These are phyloP conservation scores for Arthrobotrys sinensis DNA, from an alignment of 2,329 filamentous ascomycete genomes.

Conservation along the genomic window DNA sequence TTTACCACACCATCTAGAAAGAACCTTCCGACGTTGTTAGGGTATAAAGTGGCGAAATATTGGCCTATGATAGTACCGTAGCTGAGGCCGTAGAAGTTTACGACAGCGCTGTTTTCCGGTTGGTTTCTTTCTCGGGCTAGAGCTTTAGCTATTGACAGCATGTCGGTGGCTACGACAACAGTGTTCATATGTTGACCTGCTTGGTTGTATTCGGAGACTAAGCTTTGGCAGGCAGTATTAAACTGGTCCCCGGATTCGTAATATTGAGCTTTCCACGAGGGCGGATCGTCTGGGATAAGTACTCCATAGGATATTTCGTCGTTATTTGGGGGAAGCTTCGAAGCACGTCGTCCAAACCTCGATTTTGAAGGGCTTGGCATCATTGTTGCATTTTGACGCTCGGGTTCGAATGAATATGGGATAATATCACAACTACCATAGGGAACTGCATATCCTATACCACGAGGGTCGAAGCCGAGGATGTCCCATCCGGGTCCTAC, in stretches of 20 bases:
- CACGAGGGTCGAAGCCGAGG: slow-evolving; percentile 49
- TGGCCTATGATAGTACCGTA: slow-evolving; percentile 56
- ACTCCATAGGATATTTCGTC: slow-evolving; percentile 28
- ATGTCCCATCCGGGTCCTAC: slow-evolving; percentile 52
- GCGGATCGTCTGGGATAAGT: slow-evolving; percentile 30
- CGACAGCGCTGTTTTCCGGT: slow-evolving; percentile 32
- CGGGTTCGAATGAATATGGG: slow-evolving; percentile 31
- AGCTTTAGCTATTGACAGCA: slow-evolving; percentile 50
- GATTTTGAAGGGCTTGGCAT: background rate
- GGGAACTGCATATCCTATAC: slow-evolving; percentile 47
- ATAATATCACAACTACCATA: slow-evolving; percentile 37
- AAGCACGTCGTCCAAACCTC: background rate
- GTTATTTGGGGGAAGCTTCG: background rate
- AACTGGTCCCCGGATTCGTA: background rate
- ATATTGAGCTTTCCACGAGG: slow-evolving; percentile 12
- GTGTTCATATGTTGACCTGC: slow-evolving; percentile 52
- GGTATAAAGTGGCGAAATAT: slow-evolving; percentile 56
- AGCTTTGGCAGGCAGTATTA: slow-evolving; percentile 14
- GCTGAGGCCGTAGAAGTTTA: slow-evolving; percentile 51
- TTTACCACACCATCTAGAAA: slow-evolving; percentile 53
- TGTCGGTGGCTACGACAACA: slow-evolving; percentile 50
- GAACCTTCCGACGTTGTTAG: slow-evolving; percentile 46
- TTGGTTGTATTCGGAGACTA: slow-evolving; percentile 41
- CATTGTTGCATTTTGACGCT: slow-evolving; percentile 45
- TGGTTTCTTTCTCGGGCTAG: slow-evolving; percentile 39